phyloP scores from a whole-genome alignment of 371 early-diverging fungal genomes.

The Dichotomocladium elegans region DNA sequence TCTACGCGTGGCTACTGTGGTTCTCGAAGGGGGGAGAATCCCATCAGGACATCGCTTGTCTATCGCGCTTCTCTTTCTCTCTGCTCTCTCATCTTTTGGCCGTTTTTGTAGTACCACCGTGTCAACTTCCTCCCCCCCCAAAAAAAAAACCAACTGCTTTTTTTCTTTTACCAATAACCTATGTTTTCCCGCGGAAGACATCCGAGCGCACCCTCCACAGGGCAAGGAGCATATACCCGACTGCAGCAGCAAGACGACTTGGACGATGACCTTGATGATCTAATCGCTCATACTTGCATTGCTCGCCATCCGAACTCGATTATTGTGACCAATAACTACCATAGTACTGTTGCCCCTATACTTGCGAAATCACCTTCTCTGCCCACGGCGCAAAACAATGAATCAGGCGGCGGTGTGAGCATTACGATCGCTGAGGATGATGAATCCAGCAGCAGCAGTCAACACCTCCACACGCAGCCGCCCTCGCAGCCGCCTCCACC shows the following conservation, averaged over 20 bases:
- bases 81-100: not conserved
- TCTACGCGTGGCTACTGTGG: no score
- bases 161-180: not conserved
- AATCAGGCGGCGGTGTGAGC: not conserved
- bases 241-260: constrained; percentile 35
- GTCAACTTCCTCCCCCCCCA: no score
- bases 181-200: constrained; percentile 24
- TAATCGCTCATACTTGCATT: constrained; percentile 12
- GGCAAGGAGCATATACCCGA: constrained; percentile 24
- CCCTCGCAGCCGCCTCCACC: no score
- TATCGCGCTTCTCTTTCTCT: not conserved
- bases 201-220: constrained; percentile 8
- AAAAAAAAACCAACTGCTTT: no score
- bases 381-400: not conserved
- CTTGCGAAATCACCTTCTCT: constrained; percentile 12
- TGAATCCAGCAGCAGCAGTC: not conserved
- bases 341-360: constrained; percentile 22
- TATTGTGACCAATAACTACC: constrained; percentile 24
- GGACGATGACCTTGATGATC: constrained; percentile 27
- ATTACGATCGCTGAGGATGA: constrained; percentile 6
- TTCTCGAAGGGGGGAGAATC: no score
- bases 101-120: no score
- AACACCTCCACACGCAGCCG: no score
- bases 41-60: not conserved
- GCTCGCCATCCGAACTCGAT: constrained; percentile 36